Evolutionary conservation across 1,139 yeast genomes (phyloP), one percentile per base, ranked within the genome.

Genomic region (Sugiyamaella castrensis): DNA sequence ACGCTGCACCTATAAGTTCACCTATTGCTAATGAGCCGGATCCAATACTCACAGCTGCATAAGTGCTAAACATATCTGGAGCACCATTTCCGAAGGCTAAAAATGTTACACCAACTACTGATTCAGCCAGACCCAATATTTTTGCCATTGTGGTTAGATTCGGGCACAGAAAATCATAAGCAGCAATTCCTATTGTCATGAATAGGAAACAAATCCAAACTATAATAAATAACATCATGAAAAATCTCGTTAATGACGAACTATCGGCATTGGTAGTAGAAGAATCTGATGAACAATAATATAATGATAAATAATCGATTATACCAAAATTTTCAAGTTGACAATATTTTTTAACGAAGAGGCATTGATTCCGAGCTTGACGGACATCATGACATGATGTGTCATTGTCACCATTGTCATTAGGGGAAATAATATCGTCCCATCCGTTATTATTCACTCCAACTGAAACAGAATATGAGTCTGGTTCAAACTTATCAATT

Each of bases 41-140:
- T 13, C 80, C 83, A 2, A 80, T 68, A 36, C 74, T 73, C 79
- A 89, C 79, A 5, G 96, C 96, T 37, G 83, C 82, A 64, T 81
- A 87, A 0, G 96, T 88, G 44, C 94, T 79, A 42, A 89, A 76
- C 3, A 92, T 81, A 66, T 92, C 98, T 0, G 98, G 96, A 0
- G 95, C 77, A 8, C 96, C 92, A 66, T 92, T 92, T 0, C 98
- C 98, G 54, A 91, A 73, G 0, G 98, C 96, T 50, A 92, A 71
- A 40, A 91, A 71, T 0, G 97, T 91, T 58, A 91, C 77, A 0
- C 98, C 98, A 2, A 96, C 86, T 34, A 91, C 71, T 50, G 87
- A 81, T 55, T 88, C 94, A 10, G 92, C 80, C 43, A 91, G 67
- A 10, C 80, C 77, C 15, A 88, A 68, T 41, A 74, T 65, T 29